Evolutionary conservation across 495 filamentous ascomycete species (phyloP).

Genomic region (Astrothelium macrocarpum): DNA sequence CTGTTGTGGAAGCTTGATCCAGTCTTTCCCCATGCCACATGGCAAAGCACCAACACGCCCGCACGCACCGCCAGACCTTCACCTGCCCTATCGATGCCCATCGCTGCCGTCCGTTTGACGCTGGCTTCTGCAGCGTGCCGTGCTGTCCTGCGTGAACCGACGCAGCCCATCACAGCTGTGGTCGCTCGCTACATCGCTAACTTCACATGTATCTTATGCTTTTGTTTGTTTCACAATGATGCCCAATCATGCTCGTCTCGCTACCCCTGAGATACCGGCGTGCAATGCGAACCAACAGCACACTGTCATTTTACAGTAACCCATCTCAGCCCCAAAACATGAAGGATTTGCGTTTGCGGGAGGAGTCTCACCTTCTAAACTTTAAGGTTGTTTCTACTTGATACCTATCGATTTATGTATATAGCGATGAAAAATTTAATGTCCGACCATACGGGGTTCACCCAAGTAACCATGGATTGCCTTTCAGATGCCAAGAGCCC

Average conservation of each 20-base stretch:
- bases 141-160: not conserved
- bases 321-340: not conserved
- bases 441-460: too few species aligned
- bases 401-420: too few species aligned
- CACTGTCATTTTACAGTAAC: not conserved
- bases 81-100: not conserved
- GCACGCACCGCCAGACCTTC: not conserved
- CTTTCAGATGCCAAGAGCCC: too few species aligned
- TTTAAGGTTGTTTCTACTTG: not conserved
- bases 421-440: too few species aligned
- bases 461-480: too few species aligned
- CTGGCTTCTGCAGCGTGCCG: not conserved
- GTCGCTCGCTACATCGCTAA: not conserved
- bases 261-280: not conserved
- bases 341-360: not conserved
- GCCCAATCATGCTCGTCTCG: not conserved
- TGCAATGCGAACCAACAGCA: not conserved
- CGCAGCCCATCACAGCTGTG: not conserved
- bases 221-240: not conserved
- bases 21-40: not conserved
- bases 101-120: not conserved
- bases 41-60: not conserved
- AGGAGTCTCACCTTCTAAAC: not conserved
- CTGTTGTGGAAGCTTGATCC: not conserved
- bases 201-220: too few species aligned